Base-by-base conservation (phyloP, 352 stramenopile species). In the Pythium aristosporum region DNA sequence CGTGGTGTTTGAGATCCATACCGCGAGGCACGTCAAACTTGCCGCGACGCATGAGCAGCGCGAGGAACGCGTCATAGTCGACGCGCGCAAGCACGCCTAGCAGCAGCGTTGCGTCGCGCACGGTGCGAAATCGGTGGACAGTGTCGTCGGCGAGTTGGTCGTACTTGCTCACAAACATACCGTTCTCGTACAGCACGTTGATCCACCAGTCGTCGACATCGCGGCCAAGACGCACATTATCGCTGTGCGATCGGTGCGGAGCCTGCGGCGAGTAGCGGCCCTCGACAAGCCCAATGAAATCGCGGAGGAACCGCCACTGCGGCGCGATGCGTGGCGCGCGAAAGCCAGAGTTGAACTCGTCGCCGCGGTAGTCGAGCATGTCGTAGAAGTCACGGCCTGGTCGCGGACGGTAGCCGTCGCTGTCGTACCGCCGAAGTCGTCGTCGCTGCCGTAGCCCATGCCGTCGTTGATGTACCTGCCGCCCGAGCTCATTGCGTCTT, bases 151-250 rank as follows among this genome's bases (percentile, higher is more conserved):
- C 12, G 16, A 20, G 20, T 8, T 39, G 23, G 16, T 54, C 28
- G 49, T 16, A 30, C 20, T 37, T 42, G 25, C 13, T 10, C 49
- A 55, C 49, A 9, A 36, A 9, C 32, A 36, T 36, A 9, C 32
- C 32, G 32, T 36, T 36, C 9, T 36, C 32, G 9, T 10, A 36
- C 9, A 10, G 32, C 5, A 36, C 32, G 30, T 25, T 34, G 30
- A 55, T 36, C 49, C 13, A 42, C 49, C 49, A 55, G 49, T 55
- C 49, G 30, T 42, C 28, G 12, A 18, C 7, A 16, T 55, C 49
- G 28, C 49, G 49, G 49, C 49, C 49, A 2, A 55, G 25, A 16
- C 49, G 49, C 3, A 53, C 46, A 18, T 18, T 36, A 9, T n/a
- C n/a, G n/a, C n/a, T 25, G 51, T 57, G 32, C 3, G 32, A 9